Evolutionary conservation across 345 rosid genomes (phyloP), one percentile per base, ranked within the genome.

Genomic region (Mercurialis annua): DNA sequence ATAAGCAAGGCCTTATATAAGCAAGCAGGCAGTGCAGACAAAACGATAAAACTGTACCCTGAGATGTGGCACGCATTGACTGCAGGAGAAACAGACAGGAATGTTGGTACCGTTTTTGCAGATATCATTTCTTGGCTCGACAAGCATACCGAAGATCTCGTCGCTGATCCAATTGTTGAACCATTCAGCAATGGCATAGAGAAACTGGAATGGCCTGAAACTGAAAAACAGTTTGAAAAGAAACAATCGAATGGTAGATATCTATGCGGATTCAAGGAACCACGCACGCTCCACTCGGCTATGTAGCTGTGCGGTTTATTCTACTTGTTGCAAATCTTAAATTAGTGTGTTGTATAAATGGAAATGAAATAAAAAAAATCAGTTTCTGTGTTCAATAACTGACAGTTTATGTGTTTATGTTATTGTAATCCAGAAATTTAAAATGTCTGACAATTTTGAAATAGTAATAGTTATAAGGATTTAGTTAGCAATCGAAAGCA

Each of bases 31-130:
- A 81, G 96, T 76, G 53, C 33, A 33, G 99, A 94, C 83, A 91
- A 91, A 85, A 94, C 91, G 60, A 81, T 94, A 0, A 87, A 82
- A 49, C 73, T 94, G 43, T 94, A 91, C 69, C 87, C 90, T 0
- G 96, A 95, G 46, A 94, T 94, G 99, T 94, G 99, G 99, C 99
- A 94, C 43, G 91, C 68, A 14, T 71, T 94, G 60, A 91, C 97
- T 2, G 73, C 87, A 0, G 99, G 99, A 7, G 99, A 94, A 73
- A 88, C 97, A 0, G 95, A 91, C 0, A 84, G 79, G 2, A 91
- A 94, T 77, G 71, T 87, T 0, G 86, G 80, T 52, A 81, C 83
- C 3, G 97, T 94, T 16, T 91, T 91, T 33, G 85, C 79, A 4
- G 96, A 94, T 56, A 82, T 94, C 47, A 74, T 83, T 17, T 59